Evolutionary conservation across 495 filamentous ascomycete genomes (phyloP), one percentile per base, ranked within the genome.

Genomic region (Sabuloglossum arenarium): DNA sequence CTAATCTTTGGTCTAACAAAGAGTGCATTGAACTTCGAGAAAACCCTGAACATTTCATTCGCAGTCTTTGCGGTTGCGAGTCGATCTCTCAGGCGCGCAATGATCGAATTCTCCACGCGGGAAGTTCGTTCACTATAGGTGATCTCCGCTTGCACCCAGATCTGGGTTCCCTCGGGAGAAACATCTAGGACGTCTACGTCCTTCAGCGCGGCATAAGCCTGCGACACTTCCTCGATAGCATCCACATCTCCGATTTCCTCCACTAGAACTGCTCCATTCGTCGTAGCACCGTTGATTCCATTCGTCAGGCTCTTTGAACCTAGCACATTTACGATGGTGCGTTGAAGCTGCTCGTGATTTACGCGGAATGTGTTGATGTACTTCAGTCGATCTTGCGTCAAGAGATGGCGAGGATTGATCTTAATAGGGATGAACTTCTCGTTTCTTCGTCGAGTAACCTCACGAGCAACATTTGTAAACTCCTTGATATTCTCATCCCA

Each of bases 341-440:
- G 78, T 65, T 97, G 90, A 39, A 99, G 76, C 68, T 99, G 91
- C 68, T 99, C 91, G 64, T 99, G 91, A 59, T 95, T 94, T 59
- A 86, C 81, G 19, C 91, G 79, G 73, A 99, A 99, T 21, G 82
- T 91, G 62, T 80, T 79, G 62, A 99, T 88, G 65, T 99, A 97
- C 63, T 84, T 86, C 56, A 99, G 65, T 34, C 91, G 80, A 54
- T 91, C 84, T 64, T 94, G 86, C 55, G 88, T 85, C 67, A 87
- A 82, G 29, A 75, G 77, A 65, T 97, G 93, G 50, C 85, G 81
- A 19, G 88, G 79, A 53, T 70, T 71, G 63, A 99, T 87, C 68
- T 97, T 97, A 71, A 99, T 95, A 6, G 90, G 89, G 59, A 99
- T 97, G 68, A 97, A 97, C 62, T 88, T 91, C 68, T 97, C 91